Base-by-base conservation (phyloP, 495 filamentous ascomycete species). In the Aspergillus kassunensis region DNA sequence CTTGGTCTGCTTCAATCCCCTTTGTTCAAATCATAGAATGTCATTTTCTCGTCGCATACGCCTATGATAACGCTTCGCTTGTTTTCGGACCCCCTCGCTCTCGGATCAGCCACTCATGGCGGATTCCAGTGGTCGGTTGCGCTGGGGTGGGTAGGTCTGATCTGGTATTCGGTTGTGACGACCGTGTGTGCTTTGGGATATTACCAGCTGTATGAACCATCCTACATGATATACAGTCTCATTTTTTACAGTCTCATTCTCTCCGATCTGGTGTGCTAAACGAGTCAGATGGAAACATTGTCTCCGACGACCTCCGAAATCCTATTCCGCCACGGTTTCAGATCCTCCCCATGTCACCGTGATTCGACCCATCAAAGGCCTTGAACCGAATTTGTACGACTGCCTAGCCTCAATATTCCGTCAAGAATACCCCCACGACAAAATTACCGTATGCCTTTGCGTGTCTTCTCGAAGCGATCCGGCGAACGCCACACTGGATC, bases 351-450 rank as follows among this genome's bases (percentile, higher is more conserved):
- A 91, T 71, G 77, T 98, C 59, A 96, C 91, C 25, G 81, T 95
- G 51, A 90, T 99, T 53, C 88, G 95, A 4, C 95, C 95, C 0
- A 83, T 95, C 49, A 97, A 96, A 70, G 95, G 92, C 51, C 80
- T 95, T 36, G 95, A 99, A 61, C 85, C 88, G 1, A 79, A 86
- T 59, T 83, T 97, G 21, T 96, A 95, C 72, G 88, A 93, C 56
- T 96, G 93, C 54, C 85, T 99, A 31, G 85, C 89, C n/a, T 86
- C 92, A 13, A 90, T 87, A 16, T 95, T 97, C 71, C 81, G 76
- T 20, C 90, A 95, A 54, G 77, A 78, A 39, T 99, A 97, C 62
- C 90, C 91, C 0, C 70, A 60, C 19, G 71, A 84, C 51, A 92
- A 85, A 64, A 69, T 96, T 59, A 92, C 88, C 16, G 81, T 96